Base-by-base conservation (phyloP, 2,329 filamentous ascomycete genomes). In the Diaporthe citri region DNA sequence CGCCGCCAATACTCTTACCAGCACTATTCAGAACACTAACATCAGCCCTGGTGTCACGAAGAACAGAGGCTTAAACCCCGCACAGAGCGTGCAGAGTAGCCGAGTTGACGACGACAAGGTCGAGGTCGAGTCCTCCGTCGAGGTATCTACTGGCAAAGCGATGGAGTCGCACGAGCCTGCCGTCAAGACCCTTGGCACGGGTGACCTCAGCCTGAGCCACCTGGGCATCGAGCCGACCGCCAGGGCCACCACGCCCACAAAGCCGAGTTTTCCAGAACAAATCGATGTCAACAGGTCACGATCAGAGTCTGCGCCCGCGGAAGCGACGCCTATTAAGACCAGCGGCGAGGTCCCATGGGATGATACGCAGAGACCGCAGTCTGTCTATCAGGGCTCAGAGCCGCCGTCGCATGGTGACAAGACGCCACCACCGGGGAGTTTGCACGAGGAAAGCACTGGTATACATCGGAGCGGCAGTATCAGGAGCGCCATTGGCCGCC, bases 161-260 rank as follows among this genome's bases (percentile, higher is more conserved):
- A 87, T 85, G 82, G 87, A 87, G 73, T 89, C 89, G 76, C 94
- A 92, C 79, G 92, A 95, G 78, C 91, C 92, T 17, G 95, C 97
- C 1, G 90, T 98, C 2, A 95, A 96, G 80, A 98, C 97, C 0
- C 88, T 99, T 67, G 97, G 97, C 17, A 92, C 91, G 80, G 97
- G 97, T 7, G 94, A 98, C 80, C 87, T 99, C 64, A 97, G 95
- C 82, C 89, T 98, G 74, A 95, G 94, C 80, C 95, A 98, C 80
- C 87, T 98, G 56, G 96, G 96, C 46, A 94, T 98, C 73, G 93
- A 94, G 67, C 81, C 86, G n/a, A 86, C 86, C 20, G 89, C 86
- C 79, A 83, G 86, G 66, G 83, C 89, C n/a, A 83, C 88, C 66
- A 92, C 89, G 43, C 89, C 91, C 4, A 87, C 89, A 79, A 87